Base-by-base conservation (phyloP, 2,329 filamentous ascomycete species). In the Aspergillus fumigatiaffinis region DNA sequence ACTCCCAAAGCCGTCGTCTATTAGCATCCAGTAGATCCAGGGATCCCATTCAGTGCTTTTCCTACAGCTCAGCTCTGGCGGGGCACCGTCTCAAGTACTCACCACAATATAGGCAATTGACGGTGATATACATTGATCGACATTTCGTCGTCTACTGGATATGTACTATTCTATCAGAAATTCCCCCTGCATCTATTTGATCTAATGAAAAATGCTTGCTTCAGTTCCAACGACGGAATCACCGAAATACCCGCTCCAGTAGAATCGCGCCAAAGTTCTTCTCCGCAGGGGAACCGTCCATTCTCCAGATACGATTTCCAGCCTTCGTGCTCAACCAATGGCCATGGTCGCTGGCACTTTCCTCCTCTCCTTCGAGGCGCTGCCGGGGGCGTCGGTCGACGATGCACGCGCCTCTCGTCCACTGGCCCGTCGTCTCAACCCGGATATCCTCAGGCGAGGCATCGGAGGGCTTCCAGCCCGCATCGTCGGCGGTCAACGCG, bases 391-490 rank as follows among this genome's bases (percentile, higher is more conserved):
- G 83, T 38, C 86, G 82, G 78, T 99, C 94, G 44, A 92, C 80
- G 32, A 97, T 82, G 69, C 92, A 92, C 87, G 94, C 92, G 1
- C 94, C 93, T 56, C 91, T 82, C 49, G 92, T 96, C 94, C 94
- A 99, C 78, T 97, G 94, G 1, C 93, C 94, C 2, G 84, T 79
- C 0, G 92, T 95, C 77, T 99, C 94, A 44, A 99, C 80, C 21
- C 94, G 84, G 55, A 99, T 88, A 71, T 99, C 94, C 73, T 96
- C 89, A 0, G 80, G 85, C 56, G 72, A 77, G 44, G 82, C 79
- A 14, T 77, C 73, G 1, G 83, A 79, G 17, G 82, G 60, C 55
- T 64, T 68, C 76, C 76, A 79, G 6, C 59, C 55, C 14, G 66
- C 56, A 56, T 73, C 69, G 21, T 74, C 71, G 2, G 70, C 62